Conservation (phyloP, 2,329 filamentous ascomycete species). For the Ophiosphaerella narmari region DNA sequence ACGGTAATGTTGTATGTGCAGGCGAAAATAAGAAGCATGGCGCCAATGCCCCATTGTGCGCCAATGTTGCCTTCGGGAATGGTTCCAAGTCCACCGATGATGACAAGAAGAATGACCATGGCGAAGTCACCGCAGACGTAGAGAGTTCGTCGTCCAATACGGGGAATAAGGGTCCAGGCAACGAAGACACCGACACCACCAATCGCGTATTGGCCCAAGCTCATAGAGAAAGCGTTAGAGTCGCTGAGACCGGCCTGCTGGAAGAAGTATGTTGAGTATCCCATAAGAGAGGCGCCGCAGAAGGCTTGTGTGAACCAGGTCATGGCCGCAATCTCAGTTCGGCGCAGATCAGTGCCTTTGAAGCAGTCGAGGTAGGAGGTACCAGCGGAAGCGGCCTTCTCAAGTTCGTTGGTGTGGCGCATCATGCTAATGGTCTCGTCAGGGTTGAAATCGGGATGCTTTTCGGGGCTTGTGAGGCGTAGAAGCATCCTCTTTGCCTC, state of each 20-base stretch:
- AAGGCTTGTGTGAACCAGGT: conserved; percentile 54
- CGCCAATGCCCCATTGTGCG: conserved; percentile 51
- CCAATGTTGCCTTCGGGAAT: conserved; percentile 45
- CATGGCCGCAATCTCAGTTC: conserved; percentile 71
- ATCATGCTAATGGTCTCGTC: conserved; percentile 79
- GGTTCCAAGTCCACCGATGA: conserved; percentile 81
- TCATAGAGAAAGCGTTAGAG: conserved; percentile 51
- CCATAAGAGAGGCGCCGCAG: conserved; percentile 40
- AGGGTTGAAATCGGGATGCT: conserved; percentile 48
- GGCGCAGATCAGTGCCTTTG: conserved; percentile 75
- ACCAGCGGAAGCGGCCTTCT: conserved; percentile 69
- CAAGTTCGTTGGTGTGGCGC: conserved; percentile 82
- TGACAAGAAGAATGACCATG: conserved; percentile 67
- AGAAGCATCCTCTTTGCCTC: conserved; percentile 69
- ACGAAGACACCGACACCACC: conserved; percentile 69
- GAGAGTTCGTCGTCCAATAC: conserved; percentile 73
- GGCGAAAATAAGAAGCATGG: conserved; percentile 49
- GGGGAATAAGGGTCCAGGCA: conserved; percentile 79
- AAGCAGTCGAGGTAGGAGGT: conserved; percentile 83
- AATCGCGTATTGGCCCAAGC: conserved; percentile 61
- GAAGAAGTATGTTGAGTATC: conserved; percentile 54
- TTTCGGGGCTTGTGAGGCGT: conserved; percentile 62
- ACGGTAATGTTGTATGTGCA: conserved; percentile 84
- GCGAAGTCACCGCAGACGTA: conserved; percentile 70
- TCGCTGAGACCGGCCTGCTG: conserved; percentile 53